Conservation (phyloP, 176 grass and related monocot genomes). For the Triticum dicoccoides region DNA sequence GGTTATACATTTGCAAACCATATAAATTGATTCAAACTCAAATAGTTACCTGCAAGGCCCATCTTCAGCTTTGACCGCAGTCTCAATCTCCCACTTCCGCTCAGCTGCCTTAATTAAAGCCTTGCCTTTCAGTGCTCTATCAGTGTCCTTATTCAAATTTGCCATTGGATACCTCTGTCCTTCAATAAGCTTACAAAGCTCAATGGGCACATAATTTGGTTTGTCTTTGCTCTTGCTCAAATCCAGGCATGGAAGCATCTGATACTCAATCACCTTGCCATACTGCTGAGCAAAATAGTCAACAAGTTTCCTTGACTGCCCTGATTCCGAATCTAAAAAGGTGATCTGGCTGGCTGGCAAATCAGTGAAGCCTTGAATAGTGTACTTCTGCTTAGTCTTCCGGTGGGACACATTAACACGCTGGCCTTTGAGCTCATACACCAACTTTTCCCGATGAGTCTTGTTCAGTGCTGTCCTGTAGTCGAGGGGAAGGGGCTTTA, state of each 20-base stretch:
- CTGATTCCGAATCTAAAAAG: constrained; percentile 45
- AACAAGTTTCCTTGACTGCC: constrained; percentile 32
- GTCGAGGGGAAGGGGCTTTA: neutral
- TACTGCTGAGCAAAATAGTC: constrained; percentile 45
- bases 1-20: neutral
- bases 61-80: constrained; percentile 32
- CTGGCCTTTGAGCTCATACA: constrained; percentile 31
- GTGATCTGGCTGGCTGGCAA: constrained; percentile 40
- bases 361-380: constrained; percentile 44
- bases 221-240: constrained; percentile 60
- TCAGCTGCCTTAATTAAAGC: constrained; percentile 20
- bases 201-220: constrained; percentile 53
- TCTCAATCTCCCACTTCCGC: constrained; percentile 33
- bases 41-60: constrained; percentile 64
- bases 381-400: constrained; percentile 49
- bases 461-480: constrained; percentile 22
- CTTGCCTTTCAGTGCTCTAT: neutral
- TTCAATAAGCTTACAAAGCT: constrained; percentile 51
- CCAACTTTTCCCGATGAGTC: neutral
- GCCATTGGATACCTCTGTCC: constrained; percentile 56
- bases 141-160: constrained; percentile 18
- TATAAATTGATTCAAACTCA: neutral
- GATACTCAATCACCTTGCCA: constrained; percentile 29
- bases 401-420: constrained; percentile 54
- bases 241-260: constrained; percentile 58